Conservation (phyloP, 179 eudicot species). For the Spinacia oleracea region DNA sequence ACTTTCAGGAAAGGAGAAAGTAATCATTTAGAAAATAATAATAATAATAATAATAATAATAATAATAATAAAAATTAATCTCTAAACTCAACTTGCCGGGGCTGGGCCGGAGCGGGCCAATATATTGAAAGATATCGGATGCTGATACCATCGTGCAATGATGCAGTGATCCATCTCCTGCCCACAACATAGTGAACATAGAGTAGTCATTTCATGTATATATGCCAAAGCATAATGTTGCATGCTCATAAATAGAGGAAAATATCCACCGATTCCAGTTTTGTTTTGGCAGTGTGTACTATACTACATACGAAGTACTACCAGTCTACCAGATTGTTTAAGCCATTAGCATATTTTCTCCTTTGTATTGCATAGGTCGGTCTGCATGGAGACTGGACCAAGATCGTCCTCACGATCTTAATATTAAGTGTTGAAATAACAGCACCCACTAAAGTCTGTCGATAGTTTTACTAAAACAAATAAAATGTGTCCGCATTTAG, state of each 20-base stretch:
- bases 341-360: constrained; percentile 5
- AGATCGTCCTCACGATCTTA: too few relatives aligned
- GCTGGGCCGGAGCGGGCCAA: neutral
- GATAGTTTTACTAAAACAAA: too few relatives aligned
- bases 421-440: too few relatives aligned
- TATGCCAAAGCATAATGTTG: neutral
- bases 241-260: neutral
- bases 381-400: neutral
- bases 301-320: too few relatives aligned
- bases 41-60: too few relatives aligned
- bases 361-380: neutral
- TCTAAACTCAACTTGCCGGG: neutral
- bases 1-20: too few relatives aligned
- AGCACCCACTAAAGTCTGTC: too few relatives aligned
- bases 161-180: neutral
- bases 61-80: too few relatives aligned
- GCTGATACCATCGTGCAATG: constrained; percentile 9
- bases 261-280: neutral
- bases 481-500: too few relatives aligned
- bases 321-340: neutral
- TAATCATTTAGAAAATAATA: too few relatives aligned
- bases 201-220: constrained; percentile 2
- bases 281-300: neutral
- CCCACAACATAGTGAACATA: neutral
- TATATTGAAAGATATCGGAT: constrained; percentile 12